Evolutionary conservation across 352 stramenopile species (phyloP), one percentile per base, ranked within the genome.

Genomic region (Phytophthora agathidicida): DNA sequence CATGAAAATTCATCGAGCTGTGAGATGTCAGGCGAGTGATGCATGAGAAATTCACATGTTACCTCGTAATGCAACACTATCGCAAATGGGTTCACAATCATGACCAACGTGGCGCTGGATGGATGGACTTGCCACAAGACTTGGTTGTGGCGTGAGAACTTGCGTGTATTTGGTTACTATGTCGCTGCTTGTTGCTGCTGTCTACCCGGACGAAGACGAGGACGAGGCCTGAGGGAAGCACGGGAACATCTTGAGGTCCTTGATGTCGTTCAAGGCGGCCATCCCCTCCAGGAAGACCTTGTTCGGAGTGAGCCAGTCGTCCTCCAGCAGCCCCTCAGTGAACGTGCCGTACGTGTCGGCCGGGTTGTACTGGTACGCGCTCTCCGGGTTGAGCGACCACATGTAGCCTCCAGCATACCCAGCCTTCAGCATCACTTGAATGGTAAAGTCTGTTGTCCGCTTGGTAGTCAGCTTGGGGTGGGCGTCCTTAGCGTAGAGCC

Each of bases 271-370:
- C 56, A 93, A 56, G 1, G 60, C 47, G 2, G 60, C 56, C 70
- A 89, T 83, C 20, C 65, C 80, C 14, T 82, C n/a, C 30, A 91
- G 30, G 43, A 88, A 91, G 1, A 52, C 72, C 24, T 72, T 77
- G 58, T 91, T 86, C 5, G 74, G 75, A 8, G 79, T 86, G 24
- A 89, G 65, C 79, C 79, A 91, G 59, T 91, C 80, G 65, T 91
- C 79, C n/a, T 71, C 42, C 14, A 89, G 51, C 38, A 91, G 27
- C 0, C 77, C 79, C 69, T 91, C 79, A 0, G 76, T 89, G 60
- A 89, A 91, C 0, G 43, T 45, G 13, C 79, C 81, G 49, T 71
- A 77, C 36, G 46, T 84, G 49, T 87, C 72, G 16, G 80, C 74
- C 1, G 81, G 78, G 47, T 91, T 89, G 71, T 73, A 88, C 57